Evolutionary conservation across 2,329 filamentous ascomycete species (phyloP).

Genomic region (Beauveria medogensis): DNA sequence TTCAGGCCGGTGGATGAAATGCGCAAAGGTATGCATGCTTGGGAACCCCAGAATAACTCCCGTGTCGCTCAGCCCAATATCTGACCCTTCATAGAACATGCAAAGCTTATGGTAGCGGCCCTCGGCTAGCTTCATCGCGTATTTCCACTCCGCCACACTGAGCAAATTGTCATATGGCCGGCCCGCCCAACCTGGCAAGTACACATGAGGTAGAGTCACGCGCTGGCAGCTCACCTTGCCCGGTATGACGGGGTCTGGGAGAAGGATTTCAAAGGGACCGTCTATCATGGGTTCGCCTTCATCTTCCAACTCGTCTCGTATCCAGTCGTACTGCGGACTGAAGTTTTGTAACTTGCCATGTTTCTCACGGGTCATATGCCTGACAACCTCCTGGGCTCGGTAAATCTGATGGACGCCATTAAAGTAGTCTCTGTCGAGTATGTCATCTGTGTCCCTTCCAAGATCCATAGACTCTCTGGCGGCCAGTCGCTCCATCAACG

Average conservation of each 20-base stretch:
- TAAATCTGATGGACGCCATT: background rate
- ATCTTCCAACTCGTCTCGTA: background rate
- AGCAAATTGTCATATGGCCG: background rate
- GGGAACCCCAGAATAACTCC: background rate
- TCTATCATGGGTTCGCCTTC: background rate
- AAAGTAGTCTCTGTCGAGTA: background rate
- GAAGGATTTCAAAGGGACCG: background rate
- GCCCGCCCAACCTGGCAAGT: background rate
- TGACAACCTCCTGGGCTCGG: background rate
- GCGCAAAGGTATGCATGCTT: background rate
- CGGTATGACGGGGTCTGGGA: background rate
- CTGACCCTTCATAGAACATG: too few relatives aligned
- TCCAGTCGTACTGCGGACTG: background rate
- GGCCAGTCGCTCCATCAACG: background rate
- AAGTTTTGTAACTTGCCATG: background rate
- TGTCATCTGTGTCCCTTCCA: background rate
- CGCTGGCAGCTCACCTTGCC: too few relatives aligned
- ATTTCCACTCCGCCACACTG: background rate
- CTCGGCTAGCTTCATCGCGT: background rate
- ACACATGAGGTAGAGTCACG: background rate
- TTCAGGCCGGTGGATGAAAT: background rate
- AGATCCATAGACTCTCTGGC: background rate
- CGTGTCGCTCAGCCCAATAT: rapidly evolving
- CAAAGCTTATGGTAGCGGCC: background rate
- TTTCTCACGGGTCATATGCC: background rate